Base-by-base conservation (phyloP, 768 basidiomycete species). In the Leccinum fibrillosum region DNA sequence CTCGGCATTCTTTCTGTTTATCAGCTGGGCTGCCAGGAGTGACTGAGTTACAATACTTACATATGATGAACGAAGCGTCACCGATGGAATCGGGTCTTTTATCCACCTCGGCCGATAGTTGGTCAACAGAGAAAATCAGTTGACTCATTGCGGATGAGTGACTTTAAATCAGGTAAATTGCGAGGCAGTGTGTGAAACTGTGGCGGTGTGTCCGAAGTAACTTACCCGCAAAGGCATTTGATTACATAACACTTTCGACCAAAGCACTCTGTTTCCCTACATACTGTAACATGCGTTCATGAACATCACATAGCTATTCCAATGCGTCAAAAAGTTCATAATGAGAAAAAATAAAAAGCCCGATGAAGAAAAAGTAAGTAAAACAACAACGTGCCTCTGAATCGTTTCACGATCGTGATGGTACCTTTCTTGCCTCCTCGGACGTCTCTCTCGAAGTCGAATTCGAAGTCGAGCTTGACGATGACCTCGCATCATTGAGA, bases 401-500 rank as follows among this genome's bases (percentile, higher is more conserved):
- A 9, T 44, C 39, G n/a, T 19, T 19, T 58, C 60, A 66, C 6
- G 65, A 62, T 19, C 61, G 63, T 15, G 56, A 62, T 34, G 53
- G 58, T n/a, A 25, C 59, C 54, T 52, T 64, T 37, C 55, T 62
- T 12, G 78, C 79, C 54, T 84, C 84, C 65, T 83, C 83, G 35
- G 72, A 74, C 9, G 80, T 82, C 64, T 75, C 80, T 42, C 78
- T 74, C 51, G 77, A 77, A 62, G 76, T 82, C 32, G 75, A 9
- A n/a, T n/a, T n/a, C 37, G 37, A 39, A 37, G 3, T 12, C 37
- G 37, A 37, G 17, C 37, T 72, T 37, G 81, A 67, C 23, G 80
- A 76, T 0, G 83, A 66, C 42, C 83, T 72, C 15, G 73, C 65
- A 4, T 42, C 34, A 42, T 32, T 54, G 23, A 62, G 59, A 30